Evolutionary conservation across 2,329 filamentous ascomycete species (phyloP).

Genomic region (Westerdykella ornata): DNA sequence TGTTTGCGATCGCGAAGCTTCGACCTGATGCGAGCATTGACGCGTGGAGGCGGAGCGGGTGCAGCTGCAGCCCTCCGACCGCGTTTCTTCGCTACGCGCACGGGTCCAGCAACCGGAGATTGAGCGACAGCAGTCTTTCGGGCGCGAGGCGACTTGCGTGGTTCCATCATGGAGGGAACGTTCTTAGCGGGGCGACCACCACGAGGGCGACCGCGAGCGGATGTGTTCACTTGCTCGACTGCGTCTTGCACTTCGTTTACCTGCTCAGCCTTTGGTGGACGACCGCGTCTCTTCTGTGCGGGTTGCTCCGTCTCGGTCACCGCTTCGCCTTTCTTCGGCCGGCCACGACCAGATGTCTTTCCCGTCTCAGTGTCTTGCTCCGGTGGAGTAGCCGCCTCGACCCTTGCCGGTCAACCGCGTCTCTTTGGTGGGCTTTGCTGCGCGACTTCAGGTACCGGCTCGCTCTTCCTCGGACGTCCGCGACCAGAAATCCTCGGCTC

Average conservation of each 20-base stretch:
- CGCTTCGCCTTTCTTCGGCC: too few species aligned
- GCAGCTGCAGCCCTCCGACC: conserved; percentile 1
- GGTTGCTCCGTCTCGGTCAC: too few species aligned
- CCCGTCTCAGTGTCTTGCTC: neutral
- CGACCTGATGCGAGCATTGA: conserved; percentile 17
- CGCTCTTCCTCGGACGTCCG: conserved; percentile 12
- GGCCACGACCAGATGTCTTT: too few species aligned
- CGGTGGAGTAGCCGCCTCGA: neutral
- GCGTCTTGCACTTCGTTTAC: too few species aligned
- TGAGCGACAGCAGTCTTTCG: too few species aligned
- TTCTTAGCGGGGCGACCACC: too few species aligned
- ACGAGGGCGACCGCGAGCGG: too few species aligned
- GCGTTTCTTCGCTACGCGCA: neutral
- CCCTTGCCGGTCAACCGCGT: conserved; percentile 1
- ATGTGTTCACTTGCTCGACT: too few species aligned
- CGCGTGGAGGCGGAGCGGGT: conserved; percentile 9
- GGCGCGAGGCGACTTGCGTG: too few species aligned
- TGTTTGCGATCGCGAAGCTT: conserved; percentile 14
- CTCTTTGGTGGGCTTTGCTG: neutral
- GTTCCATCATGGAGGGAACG: too few species aligned
- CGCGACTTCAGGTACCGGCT: neutral
- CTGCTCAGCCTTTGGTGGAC: neutral
- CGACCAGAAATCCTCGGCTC: conserved; percentile 10
- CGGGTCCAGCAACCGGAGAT: neutral
- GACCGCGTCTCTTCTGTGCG: conserved; percentile 2